Conservation (phyloP, 352 stramenopile species). For the Bremia lactucae region DNA sequence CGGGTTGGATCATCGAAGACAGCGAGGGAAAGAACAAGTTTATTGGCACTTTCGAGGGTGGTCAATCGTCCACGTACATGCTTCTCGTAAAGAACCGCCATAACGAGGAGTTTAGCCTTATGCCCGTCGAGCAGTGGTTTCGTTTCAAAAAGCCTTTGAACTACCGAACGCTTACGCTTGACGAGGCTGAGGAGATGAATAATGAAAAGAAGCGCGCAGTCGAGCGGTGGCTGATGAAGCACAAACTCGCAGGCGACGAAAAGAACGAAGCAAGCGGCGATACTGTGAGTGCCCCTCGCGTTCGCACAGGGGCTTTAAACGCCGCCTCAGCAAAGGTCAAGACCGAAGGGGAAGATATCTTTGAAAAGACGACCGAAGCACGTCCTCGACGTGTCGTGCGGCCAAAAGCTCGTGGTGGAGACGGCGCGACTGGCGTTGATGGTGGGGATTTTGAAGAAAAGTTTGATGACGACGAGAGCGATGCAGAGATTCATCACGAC, state of each 20-base stretch:
- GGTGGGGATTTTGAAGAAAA: constrained; percentile 83
- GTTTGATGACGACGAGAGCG: constrained; percentile 81
- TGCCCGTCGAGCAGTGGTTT: constrained; percentile 84
- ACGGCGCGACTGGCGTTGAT: constrained; percentile 63
- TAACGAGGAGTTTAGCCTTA: constrained; percentile 83
- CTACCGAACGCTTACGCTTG: constrained; percentile 76
- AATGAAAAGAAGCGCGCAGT: constrained; percentile 85
- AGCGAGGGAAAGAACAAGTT: constrained; percentile 77
- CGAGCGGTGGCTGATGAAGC: constrained; percentile 83
- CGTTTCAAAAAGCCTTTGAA: constrained; percentile 83
- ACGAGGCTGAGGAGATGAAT: constrained; percentile 80
- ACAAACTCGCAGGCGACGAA: constrained; percentile 73
- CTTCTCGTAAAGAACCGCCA: constrained; percentile 79
- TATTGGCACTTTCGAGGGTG: constrained; percentile 69
- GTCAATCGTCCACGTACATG: constrained; percentile 79
- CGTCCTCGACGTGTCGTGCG: constrained; percentile 37
- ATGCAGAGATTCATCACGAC: constrained; percentile 72
- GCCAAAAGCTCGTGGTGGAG: constrained; percentile 33
- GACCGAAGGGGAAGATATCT: constrained; percentile 49
- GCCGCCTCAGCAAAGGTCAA: constrained; percentile 18
- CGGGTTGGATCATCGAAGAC: constrained; percentile 81
- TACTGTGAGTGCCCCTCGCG: constrained; percentile 47
- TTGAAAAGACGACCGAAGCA: constrained; percentile 39
- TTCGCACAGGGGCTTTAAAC: constrained; percentile 55
- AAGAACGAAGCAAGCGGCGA: constrained; percentile 42